Conservation (phyloP, 1,284 basidiomycete species). For the Termitomyces sp. region DNA sequence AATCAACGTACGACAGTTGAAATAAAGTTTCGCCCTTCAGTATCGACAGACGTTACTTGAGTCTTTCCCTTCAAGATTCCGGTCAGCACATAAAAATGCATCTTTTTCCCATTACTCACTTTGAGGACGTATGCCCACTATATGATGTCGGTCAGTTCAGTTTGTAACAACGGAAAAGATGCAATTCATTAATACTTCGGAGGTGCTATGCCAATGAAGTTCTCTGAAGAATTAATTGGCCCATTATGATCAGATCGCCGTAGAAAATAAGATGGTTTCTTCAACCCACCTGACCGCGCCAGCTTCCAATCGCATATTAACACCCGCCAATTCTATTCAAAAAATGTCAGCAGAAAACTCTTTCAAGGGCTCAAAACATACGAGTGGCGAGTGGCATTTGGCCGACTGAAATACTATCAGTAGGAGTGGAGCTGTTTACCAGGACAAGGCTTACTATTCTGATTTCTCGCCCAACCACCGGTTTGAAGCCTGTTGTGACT, state of each 20-base stretch:
- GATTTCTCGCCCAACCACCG: slow-evolving; percentile 71
- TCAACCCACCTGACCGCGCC: slow-evolving; percentile 53
- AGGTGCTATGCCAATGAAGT: slow-evolving; percentile 69
- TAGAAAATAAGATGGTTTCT: background rate
- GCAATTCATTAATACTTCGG: slow-evolving; percentile 41
- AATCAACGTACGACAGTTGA: slow-evolving; percentile 43
- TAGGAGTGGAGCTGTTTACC: background rate
- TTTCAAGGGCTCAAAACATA: slow-evolving; percentile 21
- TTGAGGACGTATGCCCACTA: slow-evolving; percentile 67
- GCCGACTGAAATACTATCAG: slow-evolving; percentile 31
- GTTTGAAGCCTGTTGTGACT: slow-evolving; percentile 66
- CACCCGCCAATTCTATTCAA: slow-evolving; percentile 51
- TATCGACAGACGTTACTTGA: slow-evolving; percentile 58
- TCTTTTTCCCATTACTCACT: slow-evolving; percentile 24
- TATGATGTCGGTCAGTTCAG: background rate
- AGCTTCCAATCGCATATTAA: slow-evolving; percentile 65
- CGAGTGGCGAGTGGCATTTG: slow-evolving; percentile 59
- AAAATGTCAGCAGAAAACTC: background rate
- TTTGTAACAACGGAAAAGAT: background rate
- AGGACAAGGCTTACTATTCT: slow-evolving; percentile 41
- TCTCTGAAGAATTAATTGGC: slow-evolving; percentile 36
- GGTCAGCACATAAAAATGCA: background rate
- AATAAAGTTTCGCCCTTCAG: slow-evolving; percentile 58
- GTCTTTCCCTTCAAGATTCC: slow-evolving; percentile 43
- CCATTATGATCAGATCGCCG: background rate